These are phyloP conservation scores for Lactarius indigo DNA, from an alignment of 768 basidiomycete species.

Conservation along the genomic window DNA sequence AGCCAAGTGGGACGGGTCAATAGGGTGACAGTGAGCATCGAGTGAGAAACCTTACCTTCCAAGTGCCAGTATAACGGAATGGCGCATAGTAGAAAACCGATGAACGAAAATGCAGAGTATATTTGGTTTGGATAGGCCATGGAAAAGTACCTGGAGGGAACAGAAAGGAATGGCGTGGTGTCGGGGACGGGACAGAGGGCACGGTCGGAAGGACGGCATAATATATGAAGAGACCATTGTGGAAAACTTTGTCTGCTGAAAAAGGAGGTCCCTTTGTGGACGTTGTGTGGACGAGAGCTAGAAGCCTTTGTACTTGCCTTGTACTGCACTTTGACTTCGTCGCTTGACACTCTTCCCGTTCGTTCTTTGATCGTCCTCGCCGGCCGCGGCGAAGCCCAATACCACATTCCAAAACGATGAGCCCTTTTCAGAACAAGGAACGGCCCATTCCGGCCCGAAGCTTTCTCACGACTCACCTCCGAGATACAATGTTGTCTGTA, in stretches of 20 bases:
- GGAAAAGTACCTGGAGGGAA: not conserved
- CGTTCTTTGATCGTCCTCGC: not conserved
- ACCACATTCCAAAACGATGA: too few species aligned
- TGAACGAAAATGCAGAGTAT: slow-evolving; percentile 40
- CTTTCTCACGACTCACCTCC: too few species aligned
- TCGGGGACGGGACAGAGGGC: not conserved
- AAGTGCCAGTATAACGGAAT: slow-evolving; percentile 57
- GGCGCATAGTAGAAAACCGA: slow-evolving; percentile 45
- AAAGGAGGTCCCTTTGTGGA: slow-evolving; percentile 7
- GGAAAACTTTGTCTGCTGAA: slow-evolving; percentile 7
- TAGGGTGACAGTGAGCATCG: too few species aligned
- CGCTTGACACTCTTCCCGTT: not conserved
- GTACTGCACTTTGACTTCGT: not conserved
- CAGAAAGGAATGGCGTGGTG: not conserved
- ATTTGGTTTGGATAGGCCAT: slow-evolving; percentile 24
- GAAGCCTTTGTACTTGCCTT: not conserved
- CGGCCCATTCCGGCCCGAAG: too few species aligned
- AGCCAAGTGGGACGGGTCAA: not conserved
- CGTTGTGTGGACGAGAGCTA: not conserved
- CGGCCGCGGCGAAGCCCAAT: not conserved
- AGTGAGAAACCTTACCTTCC: slow-evolving; percentile 33
- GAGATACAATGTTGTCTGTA: too few species aligned
- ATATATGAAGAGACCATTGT: slow-evolving; percentile 10
- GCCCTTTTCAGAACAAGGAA: too few species aligned
- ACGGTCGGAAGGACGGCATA: not conserved